These are phyloP conservation scores for Iris macrosiphon DNA, from an alignment of 106 monocot genomes.

Conservation along the genomic window DNA sequence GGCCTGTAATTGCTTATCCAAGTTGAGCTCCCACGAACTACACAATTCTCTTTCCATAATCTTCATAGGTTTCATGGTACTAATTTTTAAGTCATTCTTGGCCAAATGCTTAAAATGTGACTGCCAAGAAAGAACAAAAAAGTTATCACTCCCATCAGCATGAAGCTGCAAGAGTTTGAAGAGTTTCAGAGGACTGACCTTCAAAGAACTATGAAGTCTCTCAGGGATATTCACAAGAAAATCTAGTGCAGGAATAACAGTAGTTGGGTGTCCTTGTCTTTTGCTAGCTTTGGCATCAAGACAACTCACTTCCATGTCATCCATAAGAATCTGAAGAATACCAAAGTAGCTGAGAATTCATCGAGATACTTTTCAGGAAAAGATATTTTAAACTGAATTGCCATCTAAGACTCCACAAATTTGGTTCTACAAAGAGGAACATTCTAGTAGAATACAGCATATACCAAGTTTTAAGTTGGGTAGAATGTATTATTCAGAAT, in stretches of 20 bases:
- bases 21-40: slow-evolving; percentile 26
- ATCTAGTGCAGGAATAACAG: slow-evolving; percentile 24
- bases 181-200: slow-evolving; percentile 29
- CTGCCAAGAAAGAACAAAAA: slow-evolving; percentile 23
- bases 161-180: not conserved
- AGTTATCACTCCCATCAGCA: not conserved
- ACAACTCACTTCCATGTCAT: slow-evolving; percentile 15
- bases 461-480: too few relatives aligned
- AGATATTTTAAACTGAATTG: too few relatives aligned
- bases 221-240: slow-evolving; percentile 42
- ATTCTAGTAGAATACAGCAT: too few relatives aligned
- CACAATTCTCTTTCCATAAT: slow-evolving; percentile 15
- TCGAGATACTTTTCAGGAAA: too few relatives aligned
- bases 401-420: too few relatives aligned
- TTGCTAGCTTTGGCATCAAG: slow-evolving; percentile 3
- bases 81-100: slow-evolving; percentile 22
- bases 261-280: slow-evolving; percentile 3
- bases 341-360: too few relatives aligned
- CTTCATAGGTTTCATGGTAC: slow-evolving; percentile 4
- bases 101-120: slow-evolving; percentile 27
- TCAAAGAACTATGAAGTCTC: slow-evolving; percentile 51
- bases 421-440: too few relatives aligned
- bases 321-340: too few relatives aligned
- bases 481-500: too few relatives aligned
- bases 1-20: slow-evolving; percentile 64